Evolutionary conservation across 225 moss, liverwort and hornwort species (phyloP).

Genomic region (Polytrichum formosum): DNA sequence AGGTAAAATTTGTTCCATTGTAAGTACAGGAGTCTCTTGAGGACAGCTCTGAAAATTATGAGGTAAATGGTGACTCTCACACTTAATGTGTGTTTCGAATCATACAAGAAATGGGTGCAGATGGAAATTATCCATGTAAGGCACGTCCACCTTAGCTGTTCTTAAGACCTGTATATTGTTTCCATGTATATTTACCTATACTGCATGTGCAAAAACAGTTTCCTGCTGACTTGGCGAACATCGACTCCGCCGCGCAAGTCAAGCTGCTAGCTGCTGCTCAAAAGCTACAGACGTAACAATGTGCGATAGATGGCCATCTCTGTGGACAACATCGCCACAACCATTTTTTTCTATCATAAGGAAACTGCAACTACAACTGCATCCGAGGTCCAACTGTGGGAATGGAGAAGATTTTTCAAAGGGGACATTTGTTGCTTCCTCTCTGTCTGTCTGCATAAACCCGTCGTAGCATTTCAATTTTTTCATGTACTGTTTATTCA

Average conservation of each 20-base stretch:
- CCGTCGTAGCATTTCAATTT: slow-evolving; percentile 9
- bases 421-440: too few species aligned
- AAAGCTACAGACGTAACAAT: slow-evolving; percentile 21
- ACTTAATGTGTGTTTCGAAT: too few species aligned
- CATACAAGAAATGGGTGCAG: too few species aligned
- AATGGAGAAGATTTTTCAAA: too few species aligned
- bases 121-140: too few species aligned
- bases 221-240: slow-evolving; percentile 55
- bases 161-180: background rate
- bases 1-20: slow-evolving; percentile 22
- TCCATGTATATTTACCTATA: slow-evolving; percentile 13
- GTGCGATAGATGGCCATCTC: background rate
- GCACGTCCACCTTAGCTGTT: background rate
- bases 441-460: slow-evolving; percentile 9
- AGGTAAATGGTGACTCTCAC: too few species aligned
- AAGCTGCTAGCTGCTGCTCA: slow-evolving; percentile 36
- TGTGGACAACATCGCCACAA: too few species aligned
- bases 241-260: slow-evolving; percentile 31
- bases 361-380: too few species aligned
- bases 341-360: too few species aligned
- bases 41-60: background rate
- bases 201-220: slow-evolving; percentile 32
- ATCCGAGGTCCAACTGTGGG: slow-evolving; percentile 7
- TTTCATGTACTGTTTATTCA: slow-evolving; percentile 4
- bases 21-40: background rate